Percentiles rank a stretch among this genome's conserved stretches.
These are phyloP conservation scores for Blastomyces emzantsi DNA, from an alignment of 2,329 filamentous ascomycete genomes.

Conservation along the genomic window DNA sequence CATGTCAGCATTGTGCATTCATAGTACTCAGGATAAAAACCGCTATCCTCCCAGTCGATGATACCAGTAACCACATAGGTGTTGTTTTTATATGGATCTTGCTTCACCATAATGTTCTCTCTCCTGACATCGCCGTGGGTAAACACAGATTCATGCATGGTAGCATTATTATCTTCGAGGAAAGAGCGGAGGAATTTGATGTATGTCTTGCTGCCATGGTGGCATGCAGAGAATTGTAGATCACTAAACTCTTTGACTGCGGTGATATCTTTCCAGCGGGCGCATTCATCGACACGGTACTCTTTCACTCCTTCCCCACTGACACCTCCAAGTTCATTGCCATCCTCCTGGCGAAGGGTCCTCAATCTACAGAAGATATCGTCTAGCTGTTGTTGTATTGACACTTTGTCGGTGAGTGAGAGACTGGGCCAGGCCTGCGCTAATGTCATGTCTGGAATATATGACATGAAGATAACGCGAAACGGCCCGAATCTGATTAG, in stretches of 20 bases:
- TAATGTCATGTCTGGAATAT: too few relatives aligned
- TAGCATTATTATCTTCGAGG: constrained; percentile 12
- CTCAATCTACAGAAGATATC: too few relatives aligned
- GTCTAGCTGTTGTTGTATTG: too few relatives aligned
- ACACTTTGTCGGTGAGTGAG: too few relatives aligned
- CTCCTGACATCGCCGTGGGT: constrained; percentile 23
- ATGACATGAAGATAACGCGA: too few relatives aligned
- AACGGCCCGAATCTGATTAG: too few relatives aligned
- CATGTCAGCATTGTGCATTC: not conserved
- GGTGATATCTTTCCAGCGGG: too few relatives aligned
- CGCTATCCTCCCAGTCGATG: not conserved
- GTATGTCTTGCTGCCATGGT: constrained; percentile 19
- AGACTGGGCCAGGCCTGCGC: too few relatives aligned
- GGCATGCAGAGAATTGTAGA: constrained; percentile 20
- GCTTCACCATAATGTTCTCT: constrained; percentile 23
- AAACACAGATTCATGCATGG: not conserved
- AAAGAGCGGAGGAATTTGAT: constrained; percentile 21
- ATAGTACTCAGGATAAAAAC: not conserved
- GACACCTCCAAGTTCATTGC: too few relatives aligned
- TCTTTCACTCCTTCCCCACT: too few relatives aligned
- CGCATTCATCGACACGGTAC: too few relatives aligned
- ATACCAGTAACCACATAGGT: not conserved
- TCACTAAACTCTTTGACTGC: constrained; percentile 13
- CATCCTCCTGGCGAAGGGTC: too few relatives aligned
- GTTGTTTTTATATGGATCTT: constrained; percentile 5